Base-by-base conservation (phyloP, 139 green algal species). In the Chlorella sp. region DNA sequence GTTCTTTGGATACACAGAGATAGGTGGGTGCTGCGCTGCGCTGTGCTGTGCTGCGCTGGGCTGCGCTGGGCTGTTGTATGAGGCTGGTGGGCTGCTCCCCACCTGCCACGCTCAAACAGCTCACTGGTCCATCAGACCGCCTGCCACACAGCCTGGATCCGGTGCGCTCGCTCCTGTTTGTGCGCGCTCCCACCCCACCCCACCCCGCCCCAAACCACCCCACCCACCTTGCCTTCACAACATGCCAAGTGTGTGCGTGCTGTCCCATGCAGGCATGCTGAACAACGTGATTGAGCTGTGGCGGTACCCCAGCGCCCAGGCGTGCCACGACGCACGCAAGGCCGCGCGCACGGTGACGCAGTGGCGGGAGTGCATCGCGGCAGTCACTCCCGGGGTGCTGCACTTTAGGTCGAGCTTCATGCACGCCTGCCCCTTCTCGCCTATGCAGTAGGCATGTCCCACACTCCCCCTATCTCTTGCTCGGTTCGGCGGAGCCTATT, bases 251-350 rank as follows among this genome's bases (percentile, higher is more conserved):
- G n/a, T 82, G 5, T 53, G 16, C 76, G 34, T 9, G 11, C 37
- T 18, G 53, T 34, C 2, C 22, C 12, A 30, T 34, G 68, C 84
- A 88, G 84, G 84, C 68, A 88, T 88, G 66, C 84, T 88, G 39
- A 97, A 97, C 92, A 94, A 92, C 34, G 95, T 97, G 37, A 85
- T 97, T 39, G 96, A 98, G 92, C 89, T 98, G 78, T 98, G 96
- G 96, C 83, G 96, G 22, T 97, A 97, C 89, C 92, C 91, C 66
- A 93, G 85, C 39, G 94, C 94, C n/a, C 92, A 95, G 77, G 93
- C 92, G 0, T 96, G 93, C 89, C 94, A 96, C 39, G 90, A 84
- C 81, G 95, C 95, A 1, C 94, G 95, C 19, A 90, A 95, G 89
- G 93, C 94, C n/a, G 84, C 94, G 0, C 87, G 95, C 1, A 53